Conservation (phyloP, 129 eudicot species). For the Saussurea involucrata region DNA sequence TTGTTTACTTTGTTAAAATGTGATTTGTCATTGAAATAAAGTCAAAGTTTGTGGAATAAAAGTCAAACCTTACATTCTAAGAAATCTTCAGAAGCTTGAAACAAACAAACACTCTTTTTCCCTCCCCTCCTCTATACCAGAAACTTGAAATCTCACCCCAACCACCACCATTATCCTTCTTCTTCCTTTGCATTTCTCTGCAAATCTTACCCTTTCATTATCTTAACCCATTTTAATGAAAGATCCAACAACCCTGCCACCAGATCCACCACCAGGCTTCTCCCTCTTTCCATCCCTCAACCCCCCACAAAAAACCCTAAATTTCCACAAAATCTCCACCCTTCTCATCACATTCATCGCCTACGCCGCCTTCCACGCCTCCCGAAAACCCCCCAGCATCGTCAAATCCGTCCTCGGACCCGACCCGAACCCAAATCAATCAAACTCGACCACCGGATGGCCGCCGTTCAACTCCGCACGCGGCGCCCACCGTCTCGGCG, state of each 20-base stretch:
- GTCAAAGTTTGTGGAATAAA: constrained; percentile 11
- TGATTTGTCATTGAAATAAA: neutral
- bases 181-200: neutral
- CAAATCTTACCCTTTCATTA: neutral
- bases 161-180: neutral
- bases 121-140: constrained; percentile 26
- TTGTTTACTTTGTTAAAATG: no score
- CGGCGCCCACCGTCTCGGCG: constrained; percentile 92
- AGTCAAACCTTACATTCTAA: constrained; percentile 10
- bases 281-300: constrained; percentile 45
- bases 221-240: constrained; percentile 18
- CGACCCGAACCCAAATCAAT: constrained; percentile 25
- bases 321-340: constrained; percentile 63
- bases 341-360: constrained; percentile 79
- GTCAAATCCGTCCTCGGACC: constrained; percentile 74
- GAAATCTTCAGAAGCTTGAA: constrained; percentile 1
- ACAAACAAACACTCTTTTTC: neutral
- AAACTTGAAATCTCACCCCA: constrained; percentile 21
- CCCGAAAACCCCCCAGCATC: constrained; percentile 97
- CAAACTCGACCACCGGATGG: constrained; percentile 57
- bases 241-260: constrained; percentile 32
- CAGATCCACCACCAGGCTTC: constrained; percentile 24
- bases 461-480: constrained; percentile 70
- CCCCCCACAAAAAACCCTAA: constrained; percentile 45
- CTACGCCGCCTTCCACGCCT: constrained; percentile 95